phyloP scores from a whole-genome alignment of 192 early-diverging fungal genomes.

The Coemansia sp. region DNA sequence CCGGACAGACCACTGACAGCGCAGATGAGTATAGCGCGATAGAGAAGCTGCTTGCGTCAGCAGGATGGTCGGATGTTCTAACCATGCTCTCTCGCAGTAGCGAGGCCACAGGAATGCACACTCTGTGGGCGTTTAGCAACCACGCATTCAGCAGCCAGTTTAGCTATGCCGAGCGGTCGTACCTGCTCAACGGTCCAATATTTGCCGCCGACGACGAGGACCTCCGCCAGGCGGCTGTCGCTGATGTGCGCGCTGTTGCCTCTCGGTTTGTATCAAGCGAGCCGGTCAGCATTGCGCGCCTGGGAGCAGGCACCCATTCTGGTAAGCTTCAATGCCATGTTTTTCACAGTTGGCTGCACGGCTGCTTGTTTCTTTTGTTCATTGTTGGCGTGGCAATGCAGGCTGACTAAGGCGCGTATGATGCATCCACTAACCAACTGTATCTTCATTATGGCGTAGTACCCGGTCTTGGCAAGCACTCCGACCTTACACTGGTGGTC shows the following conservation, averaged over 20 bases:
- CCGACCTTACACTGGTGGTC: slow-evolving; percentile 18
- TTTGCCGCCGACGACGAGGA: slow-evolving; percentile 44
- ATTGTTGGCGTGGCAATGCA: not conserved
- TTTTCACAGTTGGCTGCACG: not conserved
- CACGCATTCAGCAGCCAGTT: slow-evolving; percentile 28
- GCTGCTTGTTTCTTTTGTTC: not conserved
- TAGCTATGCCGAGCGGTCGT: slow-evolving; percentile 40
- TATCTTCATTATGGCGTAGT: slow-evolving; percentile 27
- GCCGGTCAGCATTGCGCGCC: slow-evolving; percentile 37
- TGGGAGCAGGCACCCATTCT: slow-evolving; percentile 39
- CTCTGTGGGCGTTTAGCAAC: slow-evolving; percentile 52
- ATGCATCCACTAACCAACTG: not conserved
- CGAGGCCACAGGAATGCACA: slow-evolving; percentile 25
- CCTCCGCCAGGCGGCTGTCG: slow-evolving; percentile 16
- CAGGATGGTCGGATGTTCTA: slow-evolving; percentile 40
- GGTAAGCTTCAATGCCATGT: slow-evolving; percentile 17
- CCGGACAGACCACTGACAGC: not conserved
- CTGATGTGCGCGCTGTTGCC: slow-evolving; percentile 30
- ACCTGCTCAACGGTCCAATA: slow-evolving; percentile 36
- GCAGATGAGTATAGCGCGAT: slow-evolving; percentile 25
- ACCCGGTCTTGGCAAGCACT: slow-evolving; percentile 16
- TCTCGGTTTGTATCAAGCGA: slow-evolving; percentile 25
- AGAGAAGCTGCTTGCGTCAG: slow-evolving; percentile 30
- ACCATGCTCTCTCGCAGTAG: not conserved
- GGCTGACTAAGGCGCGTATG: slow-evolving; percentile 1